These are phyloP conservation scores for Fomitiporia mediterranea DNA, from an alignment of 1,284 basidiomycete species.

Conservation along the genomic window DNA sequence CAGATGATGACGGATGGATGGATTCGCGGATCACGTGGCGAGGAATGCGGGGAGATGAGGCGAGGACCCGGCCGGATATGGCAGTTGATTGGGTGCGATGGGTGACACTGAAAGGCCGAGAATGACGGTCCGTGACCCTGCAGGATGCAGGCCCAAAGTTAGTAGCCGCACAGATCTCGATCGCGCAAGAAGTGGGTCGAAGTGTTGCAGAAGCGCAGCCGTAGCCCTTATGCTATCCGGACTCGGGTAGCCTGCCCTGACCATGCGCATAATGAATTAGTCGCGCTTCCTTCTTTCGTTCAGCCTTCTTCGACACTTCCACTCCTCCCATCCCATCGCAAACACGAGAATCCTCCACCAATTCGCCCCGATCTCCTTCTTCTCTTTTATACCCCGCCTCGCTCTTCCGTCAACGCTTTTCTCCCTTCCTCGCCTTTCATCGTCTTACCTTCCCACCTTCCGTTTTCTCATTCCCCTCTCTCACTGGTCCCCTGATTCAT, in stretches of 20 bases:
- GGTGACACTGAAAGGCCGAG: background rate
- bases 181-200: background rate
- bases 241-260: slow-evolving; percentile 3
- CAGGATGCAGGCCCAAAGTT: background rate
- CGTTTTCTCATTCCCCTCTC: slow-evolving; percentile 32
- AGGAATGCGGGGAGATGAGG: background rate
- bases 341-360: slow-evolving; percentile 21
- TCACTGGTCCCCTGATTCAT: slow-evolving; percentile 17
- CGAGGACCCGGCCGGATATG: background rate
- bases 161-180: background rate
- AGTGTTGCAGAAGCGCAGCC: background rate
- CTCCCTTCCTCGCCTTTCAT: background rate
- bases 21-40: background rate
- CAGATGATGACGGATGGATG: background rate
- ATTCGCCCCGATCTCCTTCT: background rate
- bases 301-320: slow-evolving; percentile 1
- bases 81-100: slow-evolving; percentile 2
- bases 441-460: slow-evolving; percentile 28
- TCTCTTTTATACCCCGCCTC: slow-evolving; percentile 7
- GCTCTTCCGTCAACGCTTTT: slow-evolving; percentile 5
- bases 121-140: slow-evolving; percentile 5
- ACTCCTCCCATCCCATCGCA: slow-evolving; percentile 16
- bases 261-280: slow-evolving; percentile 1
- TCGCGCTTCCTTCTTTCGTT: slow-evolving; percentile 13
- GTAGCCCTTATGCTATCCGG: slow-evolving; percentile 4